These are phyloP conservation scores for Acanthamoeba lenticulata DNA, from an alignment of 208 protist species.

Conservation along the genomic window DNA sequence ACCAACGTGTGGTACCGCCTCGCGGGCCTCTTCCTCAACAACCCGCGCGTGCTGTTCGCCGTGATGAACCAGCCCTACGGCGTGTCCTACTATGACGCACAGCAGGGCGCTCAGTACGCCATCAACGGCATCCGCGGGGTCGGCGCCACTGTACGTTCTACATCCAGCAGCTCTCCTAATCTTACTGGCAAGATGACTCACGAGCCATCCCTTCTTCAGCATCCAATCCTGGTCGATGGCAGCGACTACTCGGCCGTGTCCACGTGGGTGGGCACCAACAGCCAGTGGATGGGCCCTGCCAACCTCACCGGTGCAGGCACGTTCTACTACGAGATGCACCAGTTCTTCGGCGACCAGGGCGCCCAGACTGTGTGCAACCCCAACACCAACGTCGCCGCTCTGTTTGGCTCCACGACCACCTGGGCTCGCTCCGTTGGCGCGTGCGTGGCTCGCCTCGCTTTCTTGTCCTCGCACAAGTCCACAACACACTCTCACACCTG, in stretches of 20 bases:
- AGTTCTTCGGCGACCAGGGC: background rate
- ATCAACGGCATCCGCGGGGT: background rate
- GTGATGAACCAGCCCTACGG: background rate
- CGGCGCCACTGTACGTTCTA: background rate
- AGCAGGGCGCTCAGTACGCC: background rate
- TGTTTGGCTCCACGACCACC: background rate
- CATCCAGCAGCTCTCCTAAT: background rate
- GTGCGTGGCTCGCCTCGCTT: too few relatives aligned
- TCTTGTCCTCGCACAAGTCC: too few relatives aligned
- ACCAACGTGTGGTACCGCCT: background rate
- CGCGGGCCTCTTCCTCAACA: background rate
- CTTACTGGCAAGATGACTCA: background rate
- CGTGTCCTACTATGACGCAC: background rate
- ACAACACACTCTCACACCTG: background rate
- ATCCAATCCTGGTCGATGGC: background rate
- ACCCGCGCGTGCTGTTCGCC: background rate
- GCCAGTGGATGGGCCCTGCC: background rate
- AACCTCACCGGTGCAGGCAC: background rate
- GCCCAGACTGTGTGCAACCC: background rate
- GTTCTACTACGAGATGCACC: background rate
- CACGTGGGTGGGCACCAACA: conserved; percentile 24
- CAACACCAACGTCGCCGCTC: background rate
- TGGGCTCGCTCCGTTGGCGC: background rate
- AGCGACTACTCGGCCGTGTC: background rate
- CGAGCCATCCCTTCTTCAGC: too few relatives aligned